Percentiles rank a stretch among this genome's conserved stretches.
Evolutionary conservation across 73 alveolate genomes (phyloP).

Genomic region (Paraurostyla sp.): DNA sequence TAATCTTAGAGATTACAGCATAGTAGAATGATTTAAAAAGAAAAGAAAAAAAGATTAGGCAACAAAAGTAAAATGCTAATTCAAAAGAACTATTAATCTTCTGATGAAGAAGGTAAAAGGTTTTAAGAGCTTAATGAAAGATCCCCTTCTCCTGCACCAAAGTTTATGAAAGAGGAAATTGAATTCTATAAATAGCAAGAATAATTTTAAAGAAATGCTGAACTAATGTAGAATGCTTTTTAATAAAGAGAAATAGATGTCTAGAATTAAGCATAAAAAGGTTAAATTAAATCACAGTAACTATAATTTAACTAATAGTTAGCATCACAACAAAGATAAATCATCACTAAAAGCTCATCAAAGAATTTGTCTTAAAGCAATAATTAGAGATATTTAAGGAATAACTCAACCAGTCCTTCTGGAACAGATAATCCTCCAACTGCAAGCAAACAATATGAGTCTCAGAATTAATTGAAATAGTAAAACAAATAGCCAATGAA

Average conservation of each 20-base stretch:
- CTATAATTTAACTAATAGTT: too few relatives aligned
- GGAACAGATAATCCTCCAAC: background rate
- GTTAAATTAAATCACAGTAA: too few relatives aligned
- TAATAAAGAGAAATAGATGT: background rate
- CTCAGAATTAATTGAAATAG: background rate
- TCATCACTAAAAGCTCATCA: background rate
- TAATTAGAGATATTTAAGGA: background rate
- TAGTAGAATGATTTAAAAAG: conserved; percentile 45
- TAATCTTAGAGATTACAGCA: background rate
- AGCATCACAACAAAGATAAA: too few relatives aligned
- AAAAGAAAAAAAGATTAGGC: background rate
- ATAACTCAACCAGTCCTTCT: background rate
- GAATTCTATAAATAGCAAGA: conserved; percentile 7
- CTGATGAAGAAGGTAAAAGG: conserved; percentile 27
- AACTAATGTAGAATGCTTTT: background rate
- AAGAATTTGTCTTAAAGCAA: background rate
- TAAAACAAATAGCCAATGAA: background rate
- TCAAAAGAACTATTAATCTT: conserved; percentile 31
- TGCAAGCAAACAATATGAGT: background rate
- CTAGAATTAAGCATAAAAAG: too few relatives aligned
- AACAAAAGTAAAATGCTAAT: conserved; percentile 10
- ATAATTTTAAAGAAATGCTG: background rate
- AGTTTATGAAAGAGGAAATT: conserved; percentile 29
- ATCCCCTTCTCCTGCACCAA: conserved; percentile 51
- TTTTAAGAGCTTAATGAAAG: conserved; percentile 3